phyloP scores from a whole-genome alignment of 306 rosid species.

The Bauhinia variegata region DNA sequence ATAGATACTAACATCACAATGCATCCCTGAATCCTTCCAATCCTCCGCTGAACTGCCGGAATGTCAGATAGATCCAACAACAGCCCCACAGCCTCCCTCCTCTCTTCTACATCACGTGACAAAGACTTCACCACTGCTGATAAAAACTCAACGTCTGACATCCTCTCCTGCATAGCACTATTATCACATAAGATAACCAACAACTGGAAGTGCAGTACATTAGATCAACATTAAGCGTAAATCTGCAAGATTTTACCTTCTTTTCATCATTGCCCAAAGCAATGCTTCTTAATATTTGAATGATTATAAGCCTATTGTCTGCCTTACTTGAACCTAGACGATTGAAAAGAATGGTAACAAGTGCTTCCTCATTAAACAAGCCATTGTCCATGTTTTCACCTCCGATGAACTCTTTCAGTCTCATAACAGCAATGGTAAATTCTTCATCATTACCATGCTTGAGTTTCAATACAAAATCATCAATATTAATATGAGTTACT shows the following conservation, averaged over 20 bases:
- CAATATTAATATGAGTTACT: conserved; percentile 41
- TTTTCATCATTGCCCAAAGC: conserved; percentile 49
- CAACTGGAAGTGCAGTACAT: conserved; percentile 17
- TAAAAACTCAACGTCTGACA: conserved; percentile 64
- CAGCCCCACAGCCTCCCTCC: conserved; percentile 80
- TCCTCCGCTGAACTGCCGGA: conserved; percentile 60
- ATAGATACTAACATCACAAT: conserved; percentile 82
- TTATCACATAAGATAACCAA: conserved; percentile 38
- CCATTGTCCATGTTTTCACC: conserved; percentile 45
- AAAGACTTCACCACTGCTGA: conserved; percentile 74
- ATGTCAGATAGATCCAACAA: conserved; percentile 68
- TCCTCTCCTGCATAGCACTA: conserved; percentile 72
- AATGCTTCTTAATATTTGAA: conserved; percentile 61
- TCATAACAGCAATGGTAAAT: conserved; percentile 55
- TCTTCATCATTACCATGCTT: conserved; percentile 78
- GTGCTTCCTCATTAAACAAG: conserved; percentile 62
- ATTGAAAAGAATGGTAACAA: conserved; percentile 58
- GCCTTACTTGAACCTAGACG: conserved; percentile 65
- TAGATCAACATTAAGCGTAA: conserved; percentile 12
- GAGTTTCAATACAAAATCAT: conserved; percentile 62
- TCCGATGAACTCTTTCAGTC: conserved; percentile 55
- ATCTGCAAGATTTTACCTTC: conserved; percentile 58
- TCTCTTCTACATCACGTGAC: conserved; percentile 72
- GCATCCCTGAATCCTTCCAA: conserved; percentile 89
- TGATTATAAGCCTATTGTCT: conserved; percentile 46